Base-by-base conservation (phyloP, 2,329 filamentous ascomycete species). In the Didymella pomorum region DNA sequence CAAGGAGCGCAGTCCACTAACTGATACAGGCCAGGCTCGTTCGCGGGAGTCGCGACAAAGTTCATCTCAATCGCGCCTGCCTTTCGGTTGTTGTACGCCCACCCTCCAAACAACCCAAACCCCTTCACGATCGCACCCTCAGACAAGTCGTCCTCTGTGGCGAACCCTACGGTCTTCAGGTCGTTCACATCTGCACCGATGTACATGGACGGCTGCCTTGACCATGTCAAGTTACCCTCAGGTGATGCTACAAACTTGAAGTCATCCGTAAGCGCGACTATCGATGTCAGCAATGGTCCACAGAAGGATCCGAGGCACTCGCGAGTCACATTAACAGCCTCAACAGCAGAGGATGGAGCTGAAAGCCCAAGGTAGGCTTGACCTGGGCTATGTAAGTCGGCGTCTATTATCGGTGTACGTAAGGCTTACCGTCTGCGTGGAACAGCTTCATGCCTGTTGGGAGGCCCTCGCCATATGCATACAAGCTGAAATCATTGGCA, bases 361-460 rank as follows among this genome's bases (percentile, higher is more conserved):
- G 46, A 37, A 4, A 23, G 35, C 8, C 74, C 75, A 31, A 75
- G 66, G 50, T 76, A 78, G n/a, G 74, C 75, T 43, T 70, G 58
- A 2, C 72, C 74, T 77, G 35, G 46, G 29, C 11, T 23, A 26
- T 29, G 52, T 59, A 12, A 56, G 44, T 42, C 4, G 29, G 21
- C 39, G 28, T 35, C n/a, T 20, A 11, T 48, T 26, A 8, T 42
- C 14, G 41, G 16, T 20, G 11, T 11, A 35, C 18, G 42, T n/a
- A 20, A 39, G 21, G 53, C 69, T 63, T 53, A 76, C 76, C 73
- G 61, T 76, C 72, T 14, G 68, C 69, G 52, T 75, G 75, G 58
- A 73, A 75, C 41, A 77, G 44, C 18, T 62, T 60, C 4, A 37
- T 11, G 35, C 35, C 35, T 37, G n/a, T 20, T 11, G 35, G 33